Base-by-base conservation (phyloP, 2,329 filamentous ascomycete species). In the Bipolaris gigantea region DNA sequence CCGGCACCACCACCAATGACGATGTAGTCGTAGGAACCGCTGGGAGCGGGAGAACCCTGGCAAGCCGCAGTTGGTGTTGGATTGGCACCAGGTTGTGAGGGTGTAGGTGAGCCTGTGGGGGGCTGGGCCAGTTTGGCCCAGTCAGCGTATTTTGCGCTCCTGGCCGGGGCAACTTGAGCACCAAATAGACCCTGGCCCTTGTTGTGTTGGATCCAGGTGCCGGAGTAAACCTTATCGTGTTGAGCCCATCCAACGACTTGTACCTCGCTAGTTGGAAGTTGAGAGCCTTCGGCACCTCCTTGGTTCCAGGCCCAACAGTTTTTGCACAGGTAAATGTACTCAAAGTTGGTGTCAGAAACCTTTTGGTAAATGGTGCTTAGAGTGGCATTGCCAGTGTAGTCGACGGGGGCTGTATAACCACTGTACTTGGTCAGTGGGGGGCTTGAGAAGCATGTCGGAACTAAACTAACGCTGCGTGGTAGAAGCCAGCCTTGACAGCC, bases 281-380 rank as follows among this genome's bases (percentile, higher is more conserved):
- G 73, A 8, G 69, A 71, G 42, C 73, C 74, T 13, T 66, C 61
- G n/a, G 72, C 73, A 36, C 75, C 75, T 2, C 72, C 70, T 33
- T 78, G 75, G 49, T 77, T 67, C 77, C 77, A 79, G 11, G 62
- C 59, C 74, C 75, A 79, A 61, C 77, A 79, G 64, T 70, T 64
- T 60, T 85, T 72, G 72, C 87, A 89, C 42, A 84, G 80, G 74
- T 87, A 89, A n/a, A 88, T 80, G 43, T 88, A 67, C 41, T 81
- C 81, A 69, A 83, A 89, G 59, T 82, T 76, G 23, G 81, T 84
- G 15, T 78, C 76, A 62, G 81, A 86, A 52, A 88, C 76, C 23
- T 75, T 79, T 13, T 81, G 80, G 13, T 81, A 83, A 56, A 89
- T 82, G 59, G 85, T 81, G 0, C 83, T 86, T 21, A 89, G 68